These are phyloP conservation scores for Boletus tomentosulus DNA, from an alignment of 768 basidiomycete genomes.

Conservation along the genomic window DNA sequence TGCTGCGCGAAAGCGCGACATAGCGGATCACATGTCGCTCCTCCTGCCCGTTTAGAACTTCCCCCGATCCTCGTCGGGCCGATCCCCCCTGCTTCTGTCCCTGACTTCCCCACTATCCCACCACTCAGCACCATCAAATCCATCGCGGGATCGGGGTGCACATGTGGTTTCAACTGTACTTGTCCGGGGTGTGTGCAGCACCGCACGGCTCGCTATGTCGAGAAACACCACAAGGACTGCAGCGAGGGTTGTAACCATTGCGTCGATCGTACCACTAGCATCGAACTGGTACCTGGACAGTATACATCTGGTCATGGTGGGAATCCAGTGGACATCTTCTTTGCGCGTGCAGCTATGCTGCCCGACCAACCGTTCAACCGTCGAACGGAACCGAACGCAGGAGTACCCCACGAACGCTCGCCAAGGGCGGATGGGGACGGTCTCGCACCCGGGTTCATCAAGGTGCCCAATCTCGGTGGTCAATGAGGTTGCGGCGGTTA, in stretches of 20 bases:
- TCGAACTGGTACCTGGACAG: constrained; percentile 38
- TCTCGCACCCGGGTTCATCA: constrained; percentile 46
- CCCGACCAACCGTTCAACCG: constrained; percentile 50
- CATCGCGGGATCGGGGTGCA: constrained; percentile 65
- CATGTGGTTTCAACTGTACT: constrained; percentile 62
- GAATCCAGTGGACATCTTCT: constrained; percentile 57
- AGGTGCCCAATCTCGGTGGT: constrained; percentile 63
- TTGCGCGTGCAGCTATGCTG: constrained; percentile 64
- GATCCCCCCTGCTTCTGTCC: constrained; percentile 23
- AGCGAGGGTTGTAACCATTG: constrained; percentile 58
- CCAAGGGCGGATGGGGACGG: constrained; percentile 37
- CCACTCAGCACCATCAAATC: constrained; percentile 56
- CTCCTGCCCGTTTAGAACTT: constrained; percentile 37
- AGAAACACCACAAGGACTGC: constrained; percentile 35
- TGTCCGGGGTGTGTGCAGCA: constrained; percentile 76
- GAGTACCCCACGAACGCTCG: constrained; percentile 35
- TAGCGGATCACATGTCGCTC: neutral
- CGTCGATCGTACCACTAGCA: constrained; percentile 47
- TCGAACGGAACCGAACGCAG: constrained; percentile 44
- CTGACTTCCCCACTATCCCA: constrained; percentile 55
- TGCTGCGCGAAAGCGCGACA: constrained; percentile 9
- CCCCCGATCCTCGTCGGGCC: constrained; percentile 42
- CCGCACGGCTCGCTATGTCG: constrained; percentile 48
- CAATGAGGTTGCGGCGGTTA: constrained; percentile 44
- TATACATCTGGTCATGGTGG: constrained; percentile 8